Conservation (phyloP, 106 monocot species). For the Narthecium ossifragum region DNA sequence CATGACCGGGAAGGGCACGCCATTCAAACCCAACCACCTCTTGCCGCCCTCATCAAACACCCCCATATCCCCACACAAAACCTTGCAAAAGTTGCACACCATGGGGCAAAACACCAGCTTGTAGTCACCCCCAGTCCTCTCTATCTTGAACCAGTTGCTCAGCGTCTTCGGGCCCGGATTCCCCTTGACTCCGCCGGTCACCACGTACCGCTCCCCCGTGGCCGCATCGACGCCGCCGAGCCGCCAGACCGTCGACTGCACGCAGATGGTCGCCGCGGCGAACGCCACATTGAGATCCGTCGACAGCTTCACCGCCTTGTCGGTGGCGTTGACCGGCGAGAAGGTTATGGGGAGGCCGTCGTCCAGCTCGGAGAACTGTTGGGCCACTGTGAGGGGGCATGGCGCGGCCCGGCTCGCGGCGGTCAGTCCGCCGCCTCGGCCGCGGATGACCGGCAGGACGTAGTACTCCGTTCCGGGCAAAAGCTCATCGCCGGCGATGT, state of each 20-base stretch:
- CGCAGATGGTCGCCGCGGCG: constrained; percentile 19
- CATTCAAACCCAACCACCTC: constrained; percentile 22
- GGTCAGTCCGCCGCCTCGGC: constrained; percentile 31
- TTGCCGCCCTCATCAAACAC: constrained; percentile 19
- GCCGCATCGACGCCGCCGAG: constrained; percentile 7
- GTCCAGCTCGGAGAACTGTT: constrained; percentile 17
- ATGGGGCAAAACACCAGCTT: constrained; percentile 39
- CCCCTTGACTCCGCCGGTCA: constrained; percentile 19
- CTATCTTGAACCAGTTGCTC: constrained; percentile 39
- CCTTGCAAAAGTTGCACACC: constrained; percentile 30
- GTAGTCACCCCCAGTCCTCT: constrained; percentile 13
- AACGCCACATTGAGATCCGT: constrained; percentile 25
- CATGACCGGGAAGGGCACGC: constrained; percentile 18
- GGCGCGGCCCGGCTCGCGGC: not conserved
- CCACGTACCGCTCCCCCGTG: constrained; percentile 17
- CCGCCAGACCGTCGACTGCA: constrained; percentile 25
- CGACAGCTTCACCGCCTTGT: constrained; percentile 5
- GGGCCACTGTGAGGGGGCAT: constrained; percentile 46
- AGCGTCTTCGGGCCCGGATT: constrained; percentile 18
- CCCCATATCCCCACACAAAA: constrained; percentile 27
- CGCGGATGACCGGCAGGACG: constrained; percentile 32
- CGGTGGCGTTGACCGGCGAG: constrained; percentile 10
- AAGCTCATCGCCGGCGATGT: constrained; percentile 27
- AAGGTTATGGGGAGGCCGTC: constrained; percentile 28
- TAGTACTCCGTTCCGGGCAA: constrained; percentile 20